Conservation (phyloP, 805 yeast species). For the Suhomyces faveliae region DNA sequence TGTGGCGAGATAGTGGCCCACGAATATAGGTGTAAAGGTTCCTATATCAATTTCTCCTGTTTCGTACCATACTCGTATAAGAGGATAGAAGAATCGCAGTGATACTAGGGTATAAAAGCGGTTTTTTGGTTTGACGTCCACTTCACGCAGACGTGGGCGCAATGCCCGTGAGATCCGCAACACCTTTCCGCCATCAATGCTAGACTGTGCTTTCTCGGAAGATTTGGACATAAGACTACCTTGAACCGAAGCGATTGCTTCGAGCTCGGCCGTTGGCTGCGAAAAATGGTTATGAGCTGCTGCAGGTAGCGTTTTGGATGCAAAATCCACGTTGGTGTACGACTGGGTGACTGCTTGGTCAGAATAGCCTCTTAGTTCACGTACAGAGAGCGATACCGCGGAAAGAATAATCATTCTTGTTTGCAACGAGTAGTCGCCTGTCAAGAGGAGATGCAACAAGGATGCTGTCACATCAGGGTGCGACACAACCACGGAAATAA, state of each 20-base stretch:
- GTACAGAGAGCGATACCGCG: slow-evolving; percentile 64
- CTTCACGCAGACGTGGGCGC: slow-evolving; percentile 18
- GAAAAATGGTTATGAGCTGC: slow-evolving; percentile 46
- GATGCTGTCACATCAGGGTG: slow-evolving; percentile 44
- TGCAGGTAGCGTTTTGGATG: slow-evolving; percentile 46
- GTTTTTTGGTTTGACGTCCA: slow-evolving; percentile 19
- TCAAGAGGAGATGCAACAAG: slow-evolving; percentile 48
- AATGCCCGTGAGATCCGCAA: slow-evolving; percentile 40
- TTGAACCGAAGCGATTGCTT: slow-evolving; percentile 21
- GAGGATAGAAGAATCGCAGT: slow-evolving; percentile 50
- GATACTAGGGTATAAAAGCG: slow-evolving; percentile 41
- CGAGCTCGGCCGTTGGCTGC: slow-evolving; percentile 5
- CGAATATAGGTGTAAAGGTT: slow-evolving; percentile 51
- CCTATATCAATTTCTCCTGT: slow-evolving; percentile 48
- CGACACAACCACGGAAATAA: slow-evolving; percentile 63
- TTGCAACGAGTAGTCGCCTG: slow-evolving; percentile 80
- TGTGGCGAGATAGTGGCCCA: slow-evolving; percentile 59
- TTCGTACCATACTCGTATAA: slow-evolving; percentile 52
- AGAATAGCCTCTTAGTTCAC: slow-evolving; percentile 65
- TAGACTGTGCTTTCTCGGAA: slow-evolving; percentile 30
- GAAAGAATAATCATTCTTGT: slow-evolving; percentile 71
- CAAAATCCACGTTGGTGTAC: slow-evolving; percentile 25
- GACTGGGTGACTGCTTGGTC: slow-evolving; percentile 48
- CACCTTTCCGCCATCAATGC: slow-evolving; percentile 39
- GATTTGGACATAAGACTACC: slow-evolving; percentile 32